Conservation (phyloP, 495 filamentous ascomycete species). For the Tetracladium marchalianum region DNA sequence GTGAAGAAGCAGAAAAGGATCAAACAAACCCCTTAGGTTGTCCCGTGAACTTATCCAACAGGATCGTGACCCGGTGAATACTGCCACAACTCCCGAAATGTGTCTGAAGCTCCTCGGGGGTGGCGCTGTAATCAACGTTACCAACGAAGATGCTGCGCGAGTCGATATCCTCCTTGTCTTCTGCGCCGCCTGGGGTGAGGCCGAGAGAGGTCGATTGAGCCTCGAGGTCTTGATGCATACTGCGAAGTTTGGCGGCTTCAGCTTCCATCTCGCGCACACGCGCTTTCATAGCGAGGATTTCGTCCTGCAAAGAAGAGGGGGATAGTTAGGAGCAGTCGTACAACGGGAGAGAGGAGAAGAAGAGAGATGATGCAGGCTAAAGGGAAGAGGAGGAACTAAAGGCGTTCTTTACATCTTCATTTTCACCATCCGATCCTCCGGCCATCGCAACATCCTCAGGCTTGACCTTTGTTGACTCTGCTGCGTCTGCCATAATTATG, state of each 20-base stretch:
- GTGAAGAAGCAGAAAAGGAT: constrained; percentile 9
- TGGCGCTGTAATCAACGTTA: constrained; percentile 97
- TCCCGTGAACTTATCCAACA: constrained; percentile 95
- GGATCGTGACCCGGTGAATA: constrained; percentile 96
- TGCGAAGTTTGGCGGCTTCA: constrained; percentile 88
- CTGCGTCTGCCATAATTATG: neutral
- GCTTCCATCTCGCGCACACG: constrained; percentile 99
- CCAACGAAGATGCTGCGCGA: constrained; percentile 95
- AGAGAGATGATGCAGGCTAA: no score
- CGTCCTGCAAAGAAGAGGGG: constrained; percentile 47
- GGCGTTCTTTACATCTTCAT: constrained; percentile 19
- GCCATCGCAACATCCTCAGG: constrained; percentile 13
- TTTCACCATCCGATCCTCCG: constrained; percentile 12
- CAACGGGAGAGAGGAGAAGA: no score
- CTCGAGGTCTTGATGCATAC: constrained; percentile 90
- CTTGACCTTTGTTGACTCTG: constrained; percentile 1
- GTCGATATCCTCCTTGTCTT: constrained; percentile 95
- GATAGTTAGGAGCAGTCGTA: neutral
- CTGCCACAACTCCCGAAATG: constrained; percentile 97
- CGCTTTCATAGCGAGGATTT: constrained; percentile 96
- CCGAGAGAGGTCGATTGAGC: constrained; percentile 70
- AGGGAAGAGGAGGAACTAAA: neutral
- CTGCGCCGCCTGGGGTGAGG: constrained; percentile 19
- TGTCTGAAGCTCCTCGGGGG: constrained; percentile 96
- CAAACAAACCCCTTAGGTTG: constrained; percentile 89